Evolutionary conservation across 1,139 yeast species (phyloP), one percentile per base, ranked within the genome.

Genomic region (Scheffersomyces segobiensis): DNA sequence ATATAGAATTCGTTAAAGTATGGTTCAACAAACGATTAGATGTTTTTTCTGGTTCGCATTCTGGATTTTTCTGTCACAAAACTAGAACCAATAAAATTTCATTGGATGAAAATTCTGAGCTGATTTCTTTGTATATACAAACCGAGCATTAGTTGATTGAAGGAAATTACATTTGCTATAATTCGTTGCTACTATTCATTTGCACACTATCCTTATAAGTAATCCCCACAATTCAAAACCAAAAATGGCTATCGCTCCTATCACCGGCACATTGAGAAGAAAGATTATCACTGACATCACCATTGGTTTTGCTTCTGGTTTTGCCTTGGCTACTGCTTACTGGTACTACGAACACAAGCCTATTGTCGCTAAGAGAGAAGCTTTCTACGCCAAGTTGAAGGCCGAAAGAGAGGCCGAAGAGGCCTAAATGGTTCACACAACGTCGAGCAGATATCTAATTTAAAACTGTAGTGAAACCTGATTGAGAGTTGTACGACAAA

Each of bases 201-300:
- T 32, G 42, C 42, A 32, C 14, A 32, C 17, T 7, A 10, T 24
- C 32, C 12, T 32, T 32, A 14, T 10, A 20, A 48, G 50, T 48
- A 48, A 17, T 48, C 50, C 50, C 50, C 24, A 53, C 57, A 50
- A 48, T 19, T 54, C 50, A 46, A 58, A 54, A 56, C 55, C 63
- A 82, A 67, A n/a, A 70, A 89, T 90, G 91, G 91, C 96, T 72
- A 85, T 93, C 72, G 92, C 97, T 73, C 97, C 97, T 70, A 92
- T 93, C 71, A 85, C 88, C 60, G 98, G 98, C 67, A 81, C 90
- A 66, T 84, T 93, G 65, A 91, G 86, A 81, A 91, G 87, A 83
- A 89, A 87, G 79, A 87, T 91, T 77, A 83, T 89, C 73, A 84
- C 90, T 67, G 98, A 95, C 73, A 86, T 93, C 76, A 65, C 87